Evolutionary conservation across 352 stramenopile genomes (phyloP).

Genomic region (Pythium diclinum): DNA sequence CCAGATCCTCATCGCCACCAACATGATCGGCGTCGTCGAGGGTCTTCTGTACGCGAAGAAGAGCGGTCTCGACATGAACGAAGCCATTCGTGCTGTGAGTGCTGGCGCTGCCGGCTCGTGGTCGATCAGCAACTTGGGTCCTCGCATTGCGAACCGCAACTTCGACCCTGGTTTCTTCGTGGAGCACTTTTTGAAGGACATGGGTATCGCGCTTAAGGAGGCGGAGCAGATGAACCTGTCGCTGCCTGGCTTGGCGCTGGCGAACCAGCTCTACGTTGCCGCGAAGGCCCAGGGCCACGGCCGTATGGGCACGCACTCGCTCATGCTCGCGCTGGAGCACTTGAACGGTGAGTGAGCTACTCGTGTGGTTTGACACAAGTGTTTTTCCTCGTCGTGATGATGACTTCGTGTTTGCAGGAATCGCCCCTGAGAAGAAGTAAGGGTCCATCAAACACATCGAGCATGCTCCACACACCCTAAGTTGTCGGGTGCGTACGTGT

Average conservation of each 20-base stretch:
- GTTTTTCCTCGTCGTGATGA: slow-evolving; percentile 1
- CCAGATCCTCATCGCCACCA: slow-evolving; percentile 86
- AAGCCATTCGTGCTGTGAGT: slow-evolving; percentile 84
- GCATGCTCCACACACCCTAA: neutral
- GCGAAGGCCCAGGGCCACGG: slow-evolving; percentile 81
- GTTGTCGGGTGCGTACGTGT: neutral
- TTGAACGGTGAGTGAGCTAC: slow-evolving; percentile 59
- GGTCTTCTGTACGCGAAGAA: slow-evolving; percentile 87
- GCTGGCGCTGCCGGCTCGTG: slow-evolving; percentile 84
- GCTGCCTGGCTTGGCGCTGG: slow-evolving; percentile 81
- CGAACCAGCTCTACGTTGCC: slow-evolving; percentile 84
- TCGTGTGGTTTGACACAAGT: neutral
- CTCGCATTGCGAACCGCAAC: slow-evolving; percentile 87
- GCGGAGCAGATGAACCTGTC: slow-evolving; percentile 83
- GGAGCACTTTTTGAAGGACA: slow-evolving; percentile 91
- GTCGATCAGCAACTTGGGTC: slow-evolving; percentile 89
- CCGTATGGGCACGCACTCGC: slow-evolving; percentile 73
- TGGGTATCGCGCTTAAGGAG: slow-evolving; percentile 88
- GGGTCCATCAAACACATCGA: neutral
- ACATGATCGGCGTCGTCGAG: slow-evolving; percentile 89
- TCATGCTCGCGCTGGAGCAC: slow-evolving; percentile 86
- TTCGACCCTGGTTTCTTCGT: slow-evolving; percentile 91
- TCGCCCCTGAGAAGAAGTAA: slow-evolving; percentile 10
- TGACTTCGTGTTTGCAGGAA: slow-evolving; percentile 4
- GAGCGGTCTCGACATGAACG: slow-evolving; percentile 83